Evolutionary conservation across 2,329 filamentous ascomycete genomes (phyloP), one percentile per base, ranked within the genome.

Genomic region (Penicillium decumbens): DNA sequence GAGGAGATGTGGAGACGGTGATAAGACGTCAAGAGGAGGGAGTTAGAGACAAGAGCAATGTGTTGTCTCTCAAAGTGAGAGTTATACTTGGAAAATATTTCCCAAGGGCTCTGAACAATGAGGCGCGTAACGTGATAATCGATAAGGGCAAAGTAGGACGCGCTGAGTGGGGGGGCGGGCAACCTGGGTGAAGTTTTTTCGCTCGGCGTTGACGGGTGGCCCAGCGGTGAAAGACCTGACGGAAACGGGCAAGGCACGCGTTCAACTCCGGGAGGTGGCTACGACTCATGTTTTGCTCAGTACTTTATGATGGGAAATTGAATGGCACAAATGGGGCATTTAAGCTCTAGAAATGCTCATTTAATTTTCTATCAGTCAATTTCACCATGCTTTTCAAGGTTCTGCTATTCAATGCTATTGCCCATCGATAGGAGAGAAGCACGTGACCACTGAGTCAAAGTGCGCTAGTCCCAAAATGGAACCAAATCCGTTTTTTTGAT

Each of bases 61-160:
- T 6, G 2, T 18, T 32, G 2, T 7, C 30, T 37, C 8, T 9
- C 33, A 5, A 18, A 10, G 18, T 20, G 4, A 4, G 6, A 10
- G 15, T 20, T 9, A 9, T 12, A 18, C 15, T 20, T 5, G 8
- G 8, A 20, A 5, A 37, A 6, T 23, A 18, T 12, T 12, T 20
- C 23, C 12, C 15, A 23, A 12, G 20, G 4, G 9, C 24, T 15
- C 24, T 15, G 38, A 40, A 15, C 27, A 24, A 20, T 10, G 12
- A 43, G 15, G 27, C 32, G 46, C 28, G 33, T 44, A 46, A 40
- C 53, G 47, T 47, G 50, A 52, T 52, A 55, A 50, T 38, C 47
- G 53, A 50, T 50, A 50, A 46, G 43, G 27, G 35, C 13, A 43
- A 39, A 38, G 13, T 24, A 24, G 38, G 5, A 25, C 25, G 25